A percentile compares a stretch with the other conserved stretches of the same genome.
phyloP scores from a whole-genome alignment of 768 basidiomycete genomes.

The Lactarius hengduanensis region DNA sequence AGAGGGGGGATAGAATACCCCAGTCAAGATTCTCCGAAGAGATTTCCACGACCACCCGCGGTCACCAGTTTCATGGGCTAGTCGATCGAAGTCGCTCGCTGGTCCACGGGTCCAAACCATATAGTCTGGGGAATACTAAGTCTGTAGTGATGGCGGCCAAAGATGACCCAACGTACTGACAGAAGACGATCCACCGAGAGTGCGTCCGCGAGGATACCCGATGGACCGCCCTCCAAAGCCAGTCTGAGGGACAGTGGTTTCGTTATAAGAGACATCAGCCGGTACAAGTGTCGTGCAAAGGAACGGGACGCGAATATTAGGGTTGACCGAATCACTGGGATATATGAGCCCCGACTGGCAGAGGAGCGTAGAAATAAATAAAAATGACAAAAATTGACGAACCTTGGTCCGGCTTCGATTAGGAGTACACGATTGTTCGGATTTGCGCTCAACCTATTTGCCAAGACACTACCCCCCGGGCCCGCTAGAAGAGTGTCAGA shows the following conservation, averaged over 20 bases:
- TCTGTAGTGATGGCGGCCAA: background rate
- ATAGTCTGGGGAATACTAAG: constrained; percentile 6
- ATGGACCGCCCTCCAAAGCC: constrained; percentile 21
- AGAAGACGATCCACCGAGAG: constrained; percentile 26
- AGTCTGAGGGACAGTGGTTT: constrained; percentile 26
- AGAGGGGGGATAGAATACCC: background rate
- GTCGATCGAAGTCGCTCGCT: constrained; percentile 28
- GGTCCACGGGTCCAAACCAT: constrained; percentile 27
- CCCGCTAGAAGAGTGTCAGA: too few relatives aligned
- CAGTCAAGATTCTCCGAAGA: constrained; percentile 14
- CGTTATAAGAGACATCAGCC: constrained; percentile 16
- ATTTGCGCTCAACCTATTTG: too few relatives aligned
- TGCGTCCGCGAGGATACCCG: constrained; percentile 26
- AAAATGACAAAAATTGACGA: too few relatives aligned
- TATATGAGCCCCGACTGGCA: too few relatives aligned
- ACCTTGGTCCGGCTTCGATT: too few relatives aligned
- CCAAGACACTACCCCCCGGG: too few relatives aligned
- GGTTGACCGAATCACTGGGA: too few relatives aligned
- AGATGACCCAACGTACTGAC: constrained; percentile 25
- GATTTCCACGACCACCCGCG: constrained; percentile 30
- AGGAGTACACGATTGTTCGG: too few relatives aligned
- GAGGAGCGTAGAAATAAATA: too few relatives aligned
- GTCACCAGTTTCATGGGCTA: constrained; percentile 24
- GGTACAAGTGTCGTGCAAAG: too few relatives aligned
- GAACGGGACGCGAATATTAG: too few relatives aligned